A percentile compares a stretch with the other conserved stretches of the same genome.
Conservation (phyloP, 2,329 filamentous ascomycete genomes). For the Paecilomyces sp. region DNA sequence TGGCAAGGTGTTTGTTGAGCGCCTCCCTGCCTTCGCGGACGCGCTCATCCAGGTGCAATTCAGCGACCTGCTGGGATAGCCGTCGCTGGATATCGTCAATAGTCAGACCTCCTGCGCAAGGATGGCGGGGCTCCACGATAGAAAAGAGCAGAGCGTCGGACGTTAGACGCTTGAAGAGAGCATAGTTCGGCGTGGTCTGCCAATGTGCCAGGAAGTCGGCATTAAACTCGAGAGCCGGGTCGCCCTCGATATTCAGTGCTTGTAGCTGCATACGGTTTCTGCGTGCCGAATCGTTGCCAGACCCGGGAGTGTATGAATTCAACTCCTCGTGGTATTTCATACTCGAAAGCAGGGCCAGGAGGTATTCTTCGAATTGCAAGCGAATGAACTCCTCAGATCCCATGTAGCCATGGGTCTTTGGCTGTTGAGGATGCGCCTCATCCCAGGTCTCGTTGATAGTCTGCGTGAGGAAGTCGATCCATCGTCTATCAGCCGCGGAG, state of each 20-base stretch:
- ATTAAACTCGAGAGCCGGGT: slow-evolving; percentile 78
- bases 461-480: slow-evolving; percentile 94
- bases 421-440: slow-evolving; percentile 75
- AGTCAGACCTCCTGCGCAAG: slow-evolving; percentile 82
- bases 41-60: slow-evolving; percentile 86
- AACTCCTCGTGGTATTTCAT: slow-evolving; percentile 81
- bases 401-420: slow-evolving; percentile 91
- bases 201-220: slow-evolving; percentile 80
- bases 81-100: slow-evolving; percentile 92
- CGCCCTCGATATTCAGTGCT: slow-evolving; percentile 61
- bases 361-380: slow-evolving; percentile 93
- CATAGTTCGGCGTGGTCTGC: slow-evolving; percentile 82
- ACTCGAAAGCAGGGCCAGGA: slow-evolving; percentile 78
- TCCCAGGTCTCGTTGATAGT: slow-evolving; percentile 97
- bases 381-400: slow-evolving; percentile 97
- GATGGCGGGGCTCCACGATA: slow-evolving; percentile 86
- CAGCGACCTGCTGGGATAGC: slow-evolving; percentile 83
- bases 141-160: slow-evolving; percentile 82
- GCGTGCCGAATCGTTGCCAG: slow-evolving; percentile 29
- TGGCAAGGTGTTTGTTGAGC: slow-evolving; percentile 80
- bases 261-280: slow-evolving; percentile 47
- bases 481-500: slow-evolving; percentile 80
- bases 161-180: slow-evolving; percentile 73
- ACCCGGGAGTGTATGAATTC: slow-evolving; percentile 31
- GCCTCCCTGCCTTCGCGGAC: slow-evolving; percentile 77